Evolutionary conservation across 495 filamentous ascomycete genomes (phyloP), one percentile per base, ranked within the genome.

Genomic region (Darksidea phi): DNA sequence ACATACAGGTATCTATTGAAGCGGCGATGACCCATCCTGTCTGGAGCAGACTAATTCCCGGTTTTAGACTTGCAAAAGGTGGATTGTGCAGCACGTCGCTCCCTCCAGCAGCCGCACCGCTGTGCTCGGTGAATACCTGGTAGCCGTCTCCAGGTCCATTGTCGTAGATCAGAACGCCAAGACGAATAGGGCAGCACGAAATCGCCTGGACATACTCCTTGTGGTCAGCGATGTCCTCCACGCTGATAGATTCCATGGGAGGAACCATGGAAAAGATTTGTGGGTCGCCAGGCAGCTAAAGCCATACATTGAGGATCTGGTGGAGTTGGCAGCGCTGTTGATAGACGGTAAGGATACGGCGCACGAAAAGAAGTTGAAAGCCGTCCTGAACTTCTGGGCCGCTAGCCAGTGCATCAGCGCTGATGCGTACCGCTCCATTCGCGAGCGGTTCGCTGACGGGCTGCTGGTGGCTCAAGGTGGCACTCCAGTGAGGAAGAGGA

Each of bases 191-290:
- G 15, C 26, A 7, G 17, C 26, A 1, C 24, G 23, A 0, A 57
- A 48, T 3, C 54, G 42, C 12, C 54, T 57, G 23, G 23, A 46
- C 32, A 48, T 47, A 21, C 43, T 57, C 26, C 20, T 32, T 13
- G n/a, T 57, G 18, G 20, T 57, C 25, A 57, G 45, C 43, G 42
- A 57, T 48, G 54, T 48, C 12, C 54, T 57, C 15, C 54, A 57
- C 24, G 34, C 42, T 26, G 42, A 34, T 24, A 57, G 48, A 21
- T 57, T 34, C 25, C 54, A 57, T 25, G 15, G 15, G 41, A 4
- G 15, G 18, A 15, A 28, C 1, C 18, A 20, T 23, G 25, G 24
- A 21, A 4, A 32, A 3, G 12, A 17, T 2, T 26, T 10, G 3
- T 10, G 28, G 3, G 23, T 57, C 24, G 41, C 17, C 6, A 18